Evolutionary conservation across 768 basidiomycete species (phyloP).

Genomic region (Paxillus ammoniavirescens): DNA sequence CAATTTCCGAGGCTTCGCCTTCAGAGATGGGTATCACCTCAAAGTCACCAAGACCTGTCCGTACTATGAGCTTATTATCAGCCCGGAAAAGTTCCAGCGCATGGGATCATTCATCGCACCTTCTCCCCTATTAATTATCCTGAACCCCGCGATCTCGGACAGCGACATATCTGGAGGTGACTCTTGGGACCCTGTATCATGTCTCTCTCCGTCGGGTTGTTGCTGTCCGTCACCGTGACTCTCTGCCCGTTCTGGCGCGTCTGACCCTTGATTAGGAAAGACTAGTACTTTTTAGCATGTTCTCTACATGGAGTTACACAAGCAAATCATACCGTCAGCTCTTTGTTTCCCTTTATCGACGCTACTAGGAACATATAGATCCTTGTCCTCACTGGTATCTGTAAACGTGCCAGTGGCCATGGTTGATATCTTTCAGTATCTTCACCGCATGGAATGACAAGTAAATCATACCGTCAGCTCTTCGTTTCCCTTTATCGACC

Average conservation of each 20-base stretch:
- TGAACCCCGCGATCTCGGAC: constrained; percentile 1
- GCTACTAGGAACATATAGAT: too few species aligned
- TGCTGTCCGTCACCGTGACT: neutral
- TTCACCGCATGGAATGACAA: too few species aligned
- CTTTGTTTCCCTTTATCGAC: too few species aligned
- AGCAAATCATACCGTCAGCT: too few species aligned
- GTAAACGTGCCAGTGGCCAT: too few species aligned
- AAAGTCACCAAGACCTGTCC: constrained; percentile 15
- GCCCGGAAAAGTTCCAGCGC: neutral
- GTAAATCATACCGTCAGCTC: too few species aligned
- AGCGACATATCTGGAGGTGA: neutral
- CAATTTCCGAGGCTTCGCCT: neutral
- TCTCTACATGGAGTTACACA: too few species aligned
- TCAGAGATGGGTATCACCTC: constrained; percentile 21
- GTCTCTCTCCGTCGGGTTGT: neutral
- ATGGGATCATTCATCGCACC: constrained; percentile 6
- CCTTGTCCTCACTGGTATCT: too few species aligned
- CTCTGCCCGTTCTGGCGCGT: neutral
- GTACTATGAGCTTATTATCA: neutral
- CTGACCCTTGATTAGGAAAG: neutral
- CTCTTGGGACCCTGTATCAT: neutral
- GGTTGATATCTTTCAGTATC: too few species aligned
- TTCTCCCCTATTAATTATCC: constrained; percentile 3
- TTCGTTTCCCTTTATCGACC: too few species aligned
- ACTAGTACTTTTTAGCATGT: neutral